These are phyloP conservation scores for Pholiota adiposa DNA, from an alignment of 1,284 basidiomycete genomes.

Conservation along the genomic window DNA sequence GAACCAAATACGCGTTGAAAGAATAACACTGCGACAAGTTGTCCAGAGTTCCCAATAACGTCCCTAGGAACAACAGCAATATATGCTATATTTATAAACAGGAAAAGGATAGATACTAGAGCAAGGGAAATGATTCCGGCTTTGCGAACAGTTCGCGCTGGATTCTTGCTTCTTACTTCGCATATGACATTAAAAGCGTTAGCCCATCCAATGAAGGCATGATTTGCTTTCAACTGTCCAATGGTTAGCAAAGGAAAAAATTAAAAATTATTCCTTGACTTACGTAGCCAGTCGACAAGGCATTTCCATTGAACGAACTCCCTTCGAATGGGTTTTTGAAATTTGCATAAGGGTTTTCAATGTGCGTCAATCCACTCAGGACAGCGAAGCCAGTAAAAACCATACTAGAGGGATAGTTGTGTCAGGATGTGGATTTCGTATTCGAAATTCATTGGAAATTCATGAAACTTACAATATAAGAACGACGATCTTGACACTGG, in stretches of 20 bases:
- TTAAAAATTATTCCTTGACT: not conserved
- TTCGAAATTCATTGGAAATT: not conserved
- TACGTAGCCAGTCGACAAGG: conserved; percentile 33
- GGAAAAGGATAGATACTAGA: conserved; percentile 29
- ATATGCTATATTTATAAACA: conserved; percentile 37
- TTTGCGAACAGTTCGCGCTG: conserved; percentile 34
- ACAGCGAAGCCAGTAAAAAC: conserved; percentile 33
- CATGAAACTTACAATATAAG: conserved; percentile 30
- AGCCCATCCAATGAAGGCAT: conserved; percentile 36
- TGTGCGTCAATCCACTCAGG: conserved; percentile 30
- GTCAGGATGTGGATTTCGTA: not conserved
- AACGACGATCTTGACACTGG: conserved; percentile 31
- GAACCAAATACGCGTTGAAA: conserved; percentile 34
- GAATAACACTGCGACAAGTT: conserved; percentile 36
- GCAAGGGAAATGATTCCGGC: conserved; percentile 31
- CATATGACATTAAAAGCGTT: conserved; percentile 38
- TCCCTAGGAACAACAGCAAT: conserved; percentile 36
- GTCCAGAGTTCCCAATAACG: conserved; percentile 34
- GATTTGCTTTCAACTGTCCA: conserved; percentile 35
- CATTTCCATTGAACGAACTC: conserved; percentile 31
- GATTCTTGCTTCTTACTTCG: conserved; percentile 33
- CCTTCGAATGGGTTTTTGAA: conserved; percentile 34
- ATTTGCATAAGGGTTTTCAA: conserved; percentile 34
- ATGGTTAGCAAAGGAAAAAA: not conserved
- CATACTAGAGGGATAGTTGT: conserved; percentile 19